Base-by-base conservation (phyloP, 177 flowering plant species). In the Vitis hybrid region DNA sequence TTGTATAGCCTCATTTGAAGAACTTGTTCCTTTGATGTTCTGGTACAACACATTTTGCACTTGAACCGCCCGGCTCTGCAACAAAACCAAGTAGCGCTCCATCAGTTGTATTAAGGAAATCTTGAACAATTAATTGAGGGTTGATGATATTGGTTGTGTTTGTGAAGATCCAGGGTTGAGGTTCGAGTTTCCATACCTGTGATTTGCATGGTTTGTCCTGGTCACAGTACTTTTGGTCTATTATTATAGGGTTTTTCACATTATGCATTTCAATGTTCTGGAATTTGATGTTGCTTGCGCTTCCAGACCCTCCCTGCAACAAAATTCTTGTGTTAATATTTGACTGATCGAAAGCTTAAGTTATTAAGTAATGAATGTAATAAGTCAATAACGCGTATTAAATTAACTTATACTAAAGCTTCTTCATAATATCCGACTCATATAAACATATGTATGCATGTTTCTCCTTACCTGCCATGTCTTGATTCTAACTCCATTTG, bases 401-500 rank as follows among this genome's bases (percentile, higher is more conserved):
- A 21, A 21, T 21, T 21, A 21, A 21, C 24, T 21, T 21, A 21
- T 21, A 21, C 24, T 21, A 21, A 21, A 21, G 24, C 24, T 21
- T 21, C 24, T 21, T 21, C 24, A 1, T 21, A 21, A 21, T 21
- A 21, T 21, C 24, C 24, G 24, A 21, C 24, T 21, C 24, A 21
- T 1, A 21, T 1, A 21, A 21, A 21, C 40, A 32, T 32, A 32
- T 32, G 15, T 12, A 12, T 3, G 6, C 3, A 52, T 4, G 67
- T 0, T 24, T 35, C 16, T 62, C 1, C 19, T 21, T 78, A 87
- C 97, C 89, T 88, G 96, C 87, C 89, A 91, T 8, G 97, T 93
- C 80, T 94, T 93, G 68, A 94, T 93, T 68, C 99, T 86, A 21
- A 93, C 83, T 6, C 99, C 99, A 69, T 94, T 94, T 40, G 81